phyloP scores from a whole-genome alignment of 2,329 filamentous ascomycete species.

The Verticillium alfalfae region DNA sequence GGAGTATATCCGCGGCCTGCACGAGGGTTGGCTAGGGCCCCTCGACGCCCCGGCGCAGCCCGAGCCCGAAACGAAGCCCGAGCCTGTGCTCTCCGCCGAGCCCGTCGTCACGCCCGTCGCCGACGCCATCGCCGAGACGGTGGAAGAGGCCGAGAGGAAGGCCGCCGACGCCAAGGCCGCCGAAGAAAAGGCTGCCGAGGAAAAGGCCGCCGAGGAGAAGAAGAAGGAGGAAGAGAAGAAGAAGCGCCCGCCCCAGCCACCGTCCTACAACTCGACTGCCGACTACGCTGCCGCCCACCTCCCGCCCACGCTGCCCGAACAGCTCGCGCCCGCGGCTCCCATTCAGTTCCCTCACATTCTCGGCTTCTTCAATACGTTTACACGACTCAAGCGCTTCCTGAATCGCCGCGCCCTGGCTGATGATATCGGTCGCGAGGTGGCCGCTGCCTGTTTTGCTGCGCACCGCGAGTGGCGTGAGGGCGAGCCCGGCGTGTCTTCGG shows the following conservation, averaged over 20 bases:
- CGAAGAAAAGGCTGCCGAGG: slow-evolving; percentile 27
- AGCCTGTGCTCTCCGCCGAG: slow-evolving; percentile 14
- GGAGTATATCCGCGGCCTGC: slow-evolving; percentile 87
- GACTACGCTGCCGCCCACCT: slow-evolving; percentile 65
- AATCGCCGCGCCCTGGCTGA: slow-evolving; percentile 83
- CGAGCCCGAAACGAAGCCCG: slow-evolving; percentile 17
- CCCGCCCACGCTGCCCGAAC: slow-evolving; percentile 59
- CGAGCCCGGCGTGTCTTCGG: slow-evolving; percentile 17
- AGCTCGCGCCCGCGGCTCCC: slow-evolving; percentile 67
- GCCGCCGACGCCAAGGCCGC: slow-evolving; percentile 12
- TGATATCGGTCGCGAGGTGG: slow-evolving; percentile 79
- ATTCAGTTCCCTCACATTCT: slow-evolving; percentile 84
- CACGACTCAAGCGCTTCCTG: slow-evolving; percentile 80
- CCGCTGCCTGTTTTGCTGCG: slow-evolving; percentile 69
- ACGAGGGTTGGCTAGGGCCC: slow-evolving; percentile 94
- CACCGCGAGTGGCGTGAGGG: slow-evolving; percentile 43
- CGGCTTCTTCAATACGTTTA: slow-evolving; percentile 85
- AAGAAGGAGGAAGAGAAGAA: slow-evolving; percentile 48
- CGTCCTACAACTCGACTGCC: slow-evolving; percentile 66
- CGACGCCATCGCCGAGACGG: slow-evolving; percentile 7
- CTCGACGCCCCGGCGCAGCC: slow-evolving; percentile 54
- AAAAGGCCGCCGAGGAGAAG: slow-evolving; percentile 33
- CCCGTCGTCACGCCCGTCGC: slow-evolving; percentile 17
- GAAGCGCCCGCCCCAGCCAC: slow-evolving; percentile 55
- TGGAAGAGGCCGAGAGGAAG: slow-evolving; percentile 8